Evolutionary conservation across 73 alveolate genomes (phyloP).

Genomic region (Tetrahymena elliotti): DNA sequence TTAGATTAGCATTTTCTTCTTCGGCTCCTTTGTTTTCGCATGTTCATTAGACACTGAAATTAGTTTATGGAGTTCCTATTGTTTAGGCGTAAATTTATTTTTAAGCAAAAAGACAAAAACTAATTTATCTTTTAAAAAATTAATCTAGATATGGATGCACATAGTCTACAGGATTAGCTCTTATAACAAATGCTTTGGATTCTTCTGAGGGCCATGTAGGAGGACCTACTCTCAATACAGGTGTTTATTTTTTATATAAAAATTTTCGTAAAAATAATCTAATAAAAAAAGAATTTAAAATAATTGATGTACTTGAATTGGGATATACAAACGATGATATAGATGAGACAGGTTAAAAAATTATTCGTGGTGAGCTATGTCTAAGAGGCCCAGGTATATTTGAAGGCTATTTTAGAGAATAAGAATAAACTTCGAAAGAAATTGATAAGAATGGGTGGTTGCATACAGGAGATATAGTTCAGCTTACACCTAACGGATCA

Average conservation of each 20-base stretch:
- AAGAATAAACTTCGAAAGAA: constrained; percentile 60
- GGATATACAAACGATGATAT: constrained; percentile 53
- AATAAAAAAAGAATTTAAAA: constrained; percentile 43
- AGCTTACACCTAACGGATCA: constrained; percentile 45
- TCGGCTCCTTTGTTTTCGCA: not conserved
- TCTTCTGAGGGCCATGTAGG: constrained; percentile 58
- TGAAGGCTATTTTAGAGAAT: constrained; percentile 70
- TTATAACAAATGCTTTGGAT: constrained; percentile 53
- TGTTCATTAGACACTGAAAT: constrained; percentile 57
- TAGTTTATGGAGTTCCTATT: constrained; percentile 60
- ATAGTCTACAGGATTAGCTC: constrained; percentile 48
- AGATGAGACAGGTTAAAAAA: constrained; percentile 50
- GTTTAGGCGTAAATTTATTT: constrained; percentile 48
- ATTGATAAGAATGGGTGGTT: constrained; percentile 75
- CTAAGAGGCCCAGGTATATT: constrained; percentile 57
- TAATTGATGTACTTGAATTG: constrained; percentile 66
- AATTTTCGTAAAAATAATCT: not conserved
- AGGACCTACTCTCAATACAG: constrained; percentile 57
- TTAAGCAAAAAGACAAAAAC: constrained; percentile 28
- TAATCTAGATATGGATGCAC: constrained; percentile 52
- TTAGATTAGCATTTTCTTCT: not conserved
- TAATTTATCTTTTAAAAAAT: constrained; percentile 26
- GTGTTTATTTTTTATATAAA: constrained; percentile 3
- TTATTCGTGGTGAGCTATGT: constrained; percentile 66
- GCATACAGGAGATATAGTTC: constrained; percentile 76